Base-by-base conservation (phyloP, 192 early-diverging fungal species). In the Rhizoclosmatium sp. region DNA sequence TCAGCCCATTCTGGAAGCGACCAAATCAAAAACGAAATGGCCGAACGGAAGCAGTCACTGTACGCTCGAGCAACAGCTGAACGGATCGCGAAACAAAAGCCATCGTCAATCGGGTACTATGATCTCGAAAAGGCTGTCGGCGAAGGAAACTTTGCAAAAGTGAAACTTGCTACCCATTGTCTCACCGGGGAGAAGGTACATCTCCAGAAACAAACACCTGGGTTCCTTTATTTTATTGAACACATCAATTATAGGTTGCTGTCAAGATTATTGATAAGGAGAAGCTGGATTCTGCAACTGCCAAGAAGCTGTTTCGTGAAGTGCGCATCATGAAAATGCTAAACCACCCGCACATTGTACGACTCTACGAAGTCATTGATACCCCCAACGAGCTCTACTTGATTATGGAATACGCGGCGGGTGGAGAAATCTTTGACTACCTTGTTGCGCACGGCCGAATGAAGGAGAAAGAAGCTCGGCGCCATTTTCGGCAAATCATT, bases 341-440 rank as follows among this genome's bases (percentile, higher is more conserved):
- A 4, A 86, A 86, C 68, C 89, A 91, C 71, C 84, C 85, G 40
- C 78, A 89, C 70, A 89, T 91, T 78, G 89, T 91, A 47, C 85
- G 84, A 14, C 83, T 91, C 4, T 91, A 91, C 78, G 89, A 91
- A 82, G 89, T 91, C n/a, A 91, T 91, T 59, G 89, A 91, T 74
- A 91, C 89, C 3, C 87, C 89, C 44, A 86, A 88, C 48, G 89
- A 91, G 72, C 72, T 91, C 62, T 91, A 87, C 69, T 80, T 91
- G 19, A 82, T 91, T 69, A 88, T 91, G 89, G 89, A 91, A 61
- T 91, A 90, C 76, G 88, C 84, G 2, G 60, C 87, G 16, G 89
- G 89, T 58, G 89, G 89, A 44, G 89, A 91, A 78, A 85, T 91
- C 59, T 90, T 89, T 78, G 89, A 91, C 80, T 91, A 91, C 81